These are phyloP conservation scores for Botrytis galanthina DNA, from an alignment of 2,329 filamentous ascomycete species.

Conservation along the genomic window DNA sequence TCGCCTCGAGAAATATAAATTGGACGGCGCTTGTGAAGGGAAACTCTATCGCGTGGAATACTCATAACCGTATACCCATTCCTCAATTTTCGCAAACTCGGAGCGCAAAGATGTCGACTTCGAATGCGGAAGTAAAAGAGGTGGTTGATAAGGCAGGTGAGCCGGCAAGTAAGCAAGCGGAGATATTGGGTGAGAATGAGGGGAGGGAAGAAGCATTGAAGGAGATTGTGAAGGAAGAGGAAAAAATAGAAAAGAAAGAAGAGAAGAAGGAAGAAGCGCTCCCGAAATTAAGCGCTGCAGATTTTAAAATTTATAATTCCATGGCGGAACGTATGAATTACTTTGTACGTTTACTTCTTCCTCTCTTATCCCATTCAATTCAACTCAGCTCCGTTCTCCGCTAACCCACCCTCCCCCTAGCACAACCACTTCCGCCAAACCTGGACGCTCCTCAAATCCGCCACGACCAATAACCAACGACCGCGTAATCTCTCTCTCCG, in stretches of 20 bases:
- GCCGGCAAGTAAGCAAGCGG: conserved; percentile 50
- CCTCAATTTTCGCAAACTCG: neutral
- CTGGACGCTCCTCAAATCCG: conserved; percentile 69
- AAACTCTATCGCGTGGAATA: neutral
- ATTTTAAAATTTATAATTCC: conserved; percentile 60
- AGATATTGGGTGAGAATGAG: conserved; percentile 39
- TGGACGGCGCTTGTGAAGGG: neutral
- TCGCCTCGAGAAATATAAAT: neutral
- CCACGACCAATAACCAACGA: conserved; percentile 58
- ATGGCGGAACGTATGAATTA: conserved; percentile 63
- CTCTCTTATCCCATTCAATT: neutral
- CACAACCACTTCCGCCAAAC: conserved; percentile 73
- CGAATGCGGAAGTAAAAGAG: neutral
- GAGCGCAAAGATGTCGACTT: conserved; percentile 11
- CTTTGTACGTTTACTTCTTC: conserved; percentile 46
- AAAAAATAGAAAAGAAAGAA: conserved; percentile 23
- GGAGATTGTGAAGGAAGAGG: conserved; percentile 32
- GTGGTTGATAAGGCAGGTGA: conserved; percentile 54
- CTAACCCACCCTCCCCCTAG: conserved; percentile 41
- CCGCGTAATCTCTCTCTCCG: conserved; percentile 63
- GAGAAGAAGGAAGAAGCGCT: conserved; percentile 37
- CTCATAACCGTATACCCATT: neutral
- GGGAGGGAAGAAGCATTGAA: conserved; percentile 49
- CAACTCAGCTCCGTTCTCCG: neutral
- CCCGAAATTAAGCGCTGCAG: conserved; percentile 54